phyloP scores from a whole-genome alignment of 2,329 filamentous ascomycete genomes.

The Plectosphaerella plurivora region DNA sequence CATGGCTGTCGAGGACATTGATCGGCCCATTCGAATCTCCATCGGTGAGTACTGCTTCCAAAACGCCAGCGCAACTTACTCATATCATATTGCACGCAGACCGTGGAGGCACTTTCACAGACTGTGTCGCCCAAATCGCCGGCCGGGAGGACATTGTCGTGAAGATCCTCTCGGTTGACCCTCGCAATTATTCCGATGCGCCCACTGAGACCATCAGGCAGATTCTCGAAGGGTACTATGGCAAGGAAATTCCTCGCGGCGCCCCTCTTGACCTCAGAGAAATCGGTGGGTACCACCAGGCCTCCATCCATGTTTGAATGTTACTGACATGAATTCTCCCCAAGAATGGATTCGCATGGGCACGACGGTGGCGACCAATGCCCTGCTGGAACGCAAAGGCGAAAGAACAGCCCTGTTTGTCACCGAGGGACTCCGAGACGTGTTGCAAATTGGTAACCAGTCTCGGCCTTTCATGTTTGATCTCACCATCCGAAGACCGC shows the following conservation, averaged over 20 bases:
- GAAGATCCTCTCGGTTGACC: constrained; percentile 69
- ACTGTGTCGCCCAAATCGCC: constrained; percentile 61
- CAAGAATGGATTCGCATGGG: constrained; percentile 70
- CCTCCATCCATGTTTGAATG: too few species aligned
- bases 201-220: constrained; percentile 67
- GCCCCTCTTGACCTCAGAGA: constrained; percentile 25
- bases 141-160: constrained; percentile 64
- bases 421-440: constrained; percentile 66
- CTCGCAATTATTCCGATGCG: constrained; percentile 67
- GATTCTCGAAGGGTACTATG: constrained; percentile 27
- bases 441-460: constrained; percentile 69
- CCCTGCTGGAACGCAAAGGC: constrained; percentile 69
- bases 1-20: not conserved
- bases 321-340: too few species aligned
- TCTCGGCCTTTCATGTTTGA: constrained; percentile 70
- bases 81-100: constrained; percentile 8
- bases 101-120: constrained; percentile 56
- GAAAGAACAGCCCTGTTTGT: constrained; percentile 63
- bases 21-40: not conserved
- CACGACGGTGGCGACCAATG: constrained; percentile 74
- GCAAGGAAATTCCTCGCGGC: constrained; percentile 23
- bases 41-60: not conserved
- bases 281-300: constrained; percentile 14
- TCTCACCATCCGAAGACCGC: constrained; percentile 62
- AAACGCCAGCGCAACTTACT: not conserved